Evolutionary conservation across 768 basidiomycete genomes (phyloP), one percentile per base, ranked within the genome.

Genomic region (Dioszegia aurantiaca): DNA sequence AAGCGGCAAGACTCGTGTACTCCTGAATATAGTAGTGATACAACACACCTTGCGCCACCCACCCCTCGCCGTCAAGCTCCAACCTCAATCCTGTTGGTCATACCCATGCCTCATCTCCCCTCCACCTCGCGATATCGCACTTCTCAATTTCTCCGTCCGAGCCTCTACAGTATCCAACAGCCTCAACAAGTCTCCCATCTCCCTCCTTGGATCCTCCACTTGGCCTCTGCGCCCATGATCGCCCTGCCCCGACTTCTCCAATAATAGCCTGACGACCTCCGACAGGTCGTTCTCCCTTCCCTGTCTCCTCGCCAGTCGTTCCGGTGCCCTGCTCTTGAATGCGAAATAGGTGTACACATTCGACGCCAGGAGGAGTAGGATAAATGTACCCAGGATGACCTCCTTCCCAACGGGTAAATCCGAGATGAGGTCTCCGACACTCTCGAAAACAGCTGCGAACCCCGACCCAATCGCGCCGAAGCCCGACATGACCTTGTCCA

Each of bases 321-420:
- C 61, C 26, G 47, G 54, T 17, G 54, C 40, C 2, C 26, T 19
- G 8, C 37, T 24, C 39, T 24, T 26, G 62, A 53, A 55, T 14
- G 64, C 66, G 3, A 59, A 37, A 52, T 72, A 75, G 8, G 73
- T 77, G 55, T 66, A 77, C 19, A 75, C 43, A 47, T 77, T 77
- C 44, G 61, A 65, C 12, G 67, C 26, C 8, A 75, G 36, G 36
- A 77, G 47, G 4, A 65, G 12, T 3, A 64, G n/a, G 28, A 76
- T 70, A 24, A 73, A 16, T 0, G 54, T 19, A 0, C 55, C 61
- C 54, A 77, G 39, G 3, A 67, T 26, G 9, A 63, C 62, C 24
- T 65, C 45, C 12, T 56, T 63, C 1, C 44, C 41, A 1, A 68
- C 24, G 1, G 68, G 70, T 4, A 61, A 30, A 43, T 66, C 69